Conservation (phyloP, 1,139 yeast genomes). For the Yamadazyma sp. region DNA sequence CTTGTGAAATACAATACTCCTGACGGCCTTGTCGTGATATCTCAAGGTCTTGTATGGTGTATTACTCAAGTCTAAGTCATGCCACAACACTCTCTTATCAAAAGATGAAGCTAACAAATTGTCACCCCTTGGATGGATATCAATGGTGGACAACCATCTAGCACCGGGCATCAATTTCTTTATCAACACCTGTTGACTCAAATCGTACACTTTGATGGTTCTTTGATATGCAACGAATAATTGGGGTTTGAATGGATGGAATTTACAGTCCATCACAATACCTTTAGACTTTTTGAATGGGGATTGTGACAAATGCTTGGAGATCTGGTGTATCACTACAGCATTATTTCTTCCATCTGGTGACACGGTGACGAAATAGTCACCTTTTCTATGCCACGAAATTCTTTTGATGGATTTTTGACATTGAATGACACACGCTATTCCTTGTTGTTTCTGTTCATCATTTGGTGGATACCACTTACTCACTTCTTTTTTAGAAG, state of each 20-base stretch:
- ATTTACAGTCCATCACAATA: conserved; percentile 90
- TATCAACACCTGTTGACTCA: conserved; percentile 78
- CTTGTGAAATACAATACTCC: conserved; percentile 85
- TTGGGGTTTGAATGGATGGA: conserved; percentile 96
- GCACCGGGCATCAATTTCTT: conserved; percentile 94
- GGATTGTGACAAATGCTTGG: conserved; percentile 94
- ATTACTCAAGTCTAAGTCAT: conserved; percentile 83
- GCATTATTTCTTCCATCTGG: conserved; percentile 89
- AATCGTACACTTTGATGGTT: conserved; percentile 84
- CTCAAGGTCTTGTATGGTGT: conserved; percentile 95
- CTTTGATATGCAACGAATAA: conserved; percentile 93
- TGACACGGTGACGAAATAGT: conserved; percentile 89
- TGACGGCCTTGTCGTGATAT: conserved; percentile 92
- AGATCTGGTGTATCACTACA: conserved; percentile 89
- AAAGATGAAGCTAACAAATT: conserved; percentile 88
- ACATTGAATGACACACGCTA: conserved; percentile 68
- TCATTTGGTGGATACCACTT: conserved; percentile 84
- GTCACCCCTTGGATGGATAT: conserved; percentile 96
- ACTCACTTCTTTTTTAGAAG: conserved; percentile 58
- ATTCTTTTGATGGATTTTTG: conserved; percentile 75
- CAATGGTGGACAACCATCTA: conserved; percentile 88
- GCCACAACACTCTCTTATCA: conserved; percentile 97
- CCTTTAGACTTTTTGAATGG: conserved; percentile 95
- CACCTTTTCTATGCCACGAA: conserved; percentile 98
- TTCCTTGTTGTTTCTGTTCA: conserved; percentile 63